Evolutionary conservation across 2,329 filamentous ascomycete genomes (phyloP).

Genomic region (Aspergillus hiratsukae): DNA sequence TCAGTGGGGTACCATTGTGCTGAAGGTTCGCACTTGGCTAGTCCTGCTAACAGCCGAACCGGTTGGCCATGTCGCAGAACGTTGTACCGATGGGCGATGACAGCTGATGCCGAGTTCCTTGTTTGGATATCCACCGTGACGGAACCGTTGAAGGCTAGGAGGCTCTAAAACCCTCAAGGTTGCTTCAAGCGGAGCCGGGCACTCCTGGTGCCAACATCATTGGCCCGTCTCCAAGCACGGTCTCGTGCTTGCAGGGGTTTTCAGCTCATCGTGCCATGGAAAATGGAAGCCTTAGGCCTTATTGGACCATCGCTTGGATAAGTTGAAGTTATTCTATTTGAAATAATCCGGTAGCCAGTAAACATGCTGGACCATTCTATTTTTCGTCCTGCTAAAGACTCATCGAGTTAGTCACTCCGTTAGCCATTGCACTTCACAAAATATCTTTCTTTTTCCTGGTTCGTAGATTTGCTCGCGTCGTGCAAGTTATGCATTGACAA

Average conservation of each 20-base stretch:
- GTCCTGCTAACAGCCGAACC: background rate
- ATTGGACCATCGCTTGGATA: background rate
- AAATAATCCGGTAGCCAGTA: background rate
- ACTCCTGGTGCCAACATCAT: background rate
- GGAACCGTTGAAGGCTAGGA: background rate
- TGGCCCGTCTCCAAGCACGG: background rate
- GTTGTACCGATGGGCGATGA: background rate
- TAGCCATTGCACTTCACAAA: background rate
- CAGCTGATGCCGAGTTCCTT: background rate
- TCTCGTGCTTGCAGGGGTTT: background rate
- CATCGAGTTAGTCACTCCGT: background rate
- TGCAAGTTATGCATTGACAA: background rate
- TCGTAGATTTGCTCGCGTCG: background rate
- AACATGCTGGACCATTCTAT: background rate
- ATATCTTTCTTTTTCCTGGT: background rate
- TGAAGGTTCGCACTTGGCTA: slow-evolving; percentile 2
- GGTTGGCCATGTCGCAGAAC: background rate
- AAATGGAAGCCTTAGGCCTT: background rate
- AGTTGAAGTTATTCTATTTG: background rate
- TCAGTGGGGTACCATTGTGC: slow-evolving; percentile 10
- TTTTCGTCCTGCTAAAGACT: background rate
- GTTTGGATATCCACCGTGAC: background rate
- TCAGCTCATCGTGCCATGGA: background rate
- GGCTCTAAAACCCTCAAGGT: background rate
- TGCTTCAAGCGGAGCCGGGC: background rate